Conservation (phyloP, 179 eudicot genomes). For the Camellia oleifera region DNA sequence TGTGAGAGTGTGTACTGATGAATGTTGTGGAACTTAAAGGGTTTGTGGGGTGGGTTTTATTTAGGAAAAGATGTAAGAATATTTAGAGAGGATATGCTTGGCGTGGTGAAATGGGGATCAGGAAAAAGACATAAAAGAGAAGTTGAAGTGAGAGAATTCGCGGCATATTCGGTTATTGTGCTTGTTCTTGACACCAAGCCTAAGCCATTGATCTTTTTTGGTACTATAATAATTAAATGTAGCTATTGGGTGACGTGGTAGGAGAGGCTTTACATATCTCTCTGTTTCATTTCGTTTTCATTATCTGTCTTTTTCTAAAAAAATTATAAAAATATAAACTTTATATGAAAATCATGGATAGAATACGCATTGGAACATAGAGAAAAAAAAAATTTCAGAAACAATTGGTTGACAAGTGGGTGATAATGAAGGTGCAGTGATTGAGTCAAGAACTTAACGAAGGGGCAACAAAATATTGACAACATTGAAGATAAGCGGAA, state of each 20-base stretch:
- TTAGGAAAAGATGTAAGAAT: constrained; percentile 22
- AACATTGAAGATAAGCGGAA: too few species aligned
- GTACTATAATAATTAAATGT: background rate
- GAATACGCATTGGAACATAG: too few species aligned
- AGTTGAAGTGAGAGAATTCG: constrained; percentile 27
- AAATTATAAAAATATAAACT: too few species aligned
- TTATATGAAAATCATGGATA: too few species aligned
- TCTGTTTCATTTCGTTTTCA: background rate
- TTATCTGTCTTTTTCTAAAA: background rate
- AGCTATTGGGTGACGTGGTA: background rate
- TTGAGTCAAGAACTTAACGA: too few species aligned
- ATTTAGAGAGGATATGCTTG: constrained; percentile 73
- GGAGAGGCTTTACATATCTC: background rate
- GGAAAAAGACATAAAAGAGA: constrained; percentile 19
- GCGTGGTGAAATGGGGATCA: constrained; percentile 42
- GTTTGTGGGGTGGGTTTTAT: constrained; percentile 14
- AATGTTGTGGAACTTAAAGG: background rate
- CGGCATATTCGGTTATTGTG: constrained; percentile 40
- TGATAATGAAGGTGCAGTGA: background rate
- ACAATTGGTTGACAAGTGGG: too few species aligned
- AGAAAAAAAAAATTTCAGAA: too few species aligned
- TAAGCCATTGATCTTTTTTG: constrained; percentile 4
- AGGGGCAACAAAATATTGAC: too few species aligned
- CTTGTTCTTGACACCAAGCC: constrained; percentile 16
- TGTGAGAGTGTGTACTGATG: background rate